phyloP scores from a whole-genome alignment of 164 flowering plant species.

The Houttuynia cordata region DNA sequence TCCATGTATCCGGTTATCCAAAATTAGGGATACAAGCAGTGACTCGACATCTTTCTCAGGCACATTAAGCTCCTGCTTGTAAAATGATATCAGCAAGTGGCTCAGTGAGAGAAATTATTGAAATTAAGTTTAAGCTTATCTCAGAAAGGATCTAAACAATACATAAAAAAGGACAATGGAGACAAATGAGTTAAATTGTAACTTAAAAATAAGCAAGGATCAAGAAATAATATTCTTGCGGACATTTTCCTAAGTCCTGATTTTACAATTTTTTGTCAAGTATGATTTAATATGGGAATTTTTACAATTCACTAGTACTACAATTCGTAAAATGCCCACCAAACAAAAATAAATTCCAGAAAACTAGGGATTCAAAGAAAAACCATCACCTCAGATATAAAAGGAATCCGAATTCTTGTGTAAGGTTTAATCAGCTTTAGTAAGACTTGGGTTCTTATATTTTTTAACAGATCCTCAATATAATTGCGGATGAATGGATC shows the following conservation, averaged over 20 bases:
- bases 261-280: too few species aligned
- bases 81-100: conserved; percentile 3
- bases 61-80: conserved; percentile 82
- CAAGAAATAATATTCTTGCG: too few species aligned
- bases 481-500: conserved; percentile 91
- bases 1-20: conserved; percentile 82
- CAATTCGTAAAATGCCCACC: too few species aligned
- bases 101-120: not conserved
- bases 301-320: too few species aligned
- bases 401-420: conserved; percentile 90
- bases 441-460: conserved; percentile 91
- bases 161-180: too few species aligned
- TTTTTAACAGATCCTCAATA: conserved; percentile 91
- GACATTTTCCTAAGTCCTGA: too few species aligned
- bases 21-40: conserved; percentile 77
- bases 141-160: too few species aligned
- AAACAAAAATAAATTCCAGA: not conserved
- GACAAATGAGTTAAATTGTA: too few species aligned
- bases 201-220: too few species aligned
- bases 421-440: conserved; percentile 98
- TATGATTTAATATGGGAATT: too few species aligned
- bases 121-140: too few species aligned
- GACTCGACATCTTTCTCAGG: conserved; percentile 93
- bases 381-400: conserved; percentile 69
- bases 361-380: not conserved